These are phyloP conservation scores for Rhododendron ovatum DNA, from an alignment of 148 eudicot species.

Conservation along the genomic window DNA sequence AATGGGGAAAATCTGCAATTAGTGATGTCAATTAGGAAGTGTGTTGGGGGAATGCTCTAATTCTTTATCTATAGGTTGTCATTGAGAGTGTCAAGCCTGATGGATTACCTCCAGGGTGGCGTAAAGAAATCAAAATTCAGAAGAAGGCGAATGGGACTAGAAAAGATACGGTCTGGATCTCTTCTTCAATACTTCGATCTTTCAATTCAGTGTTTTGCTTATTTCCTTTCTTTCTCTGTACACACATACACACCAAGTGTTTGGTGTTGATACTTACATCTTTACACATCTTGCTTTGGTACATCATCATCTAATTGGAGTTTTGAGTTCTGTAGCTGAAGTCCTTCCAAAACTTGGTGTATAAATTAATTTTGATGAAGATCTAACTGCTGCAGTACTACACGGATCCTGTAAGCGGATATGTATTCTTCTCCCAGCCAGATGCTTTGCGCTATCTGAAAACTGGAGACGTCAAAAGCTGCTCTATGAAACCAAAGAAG, in stretches of 20 bases:
- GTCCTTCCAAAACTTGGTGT: background rate
- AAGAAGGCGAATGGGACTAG: background rate
- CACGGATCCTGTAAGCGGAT: background rate
- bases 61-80: background rate
- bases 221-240: background rate
- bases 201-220: background rate
- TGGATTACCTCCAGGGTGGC: background rate
- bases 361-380: background rate
- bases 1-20: background rate
- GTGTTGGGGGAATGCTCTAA: background rate
- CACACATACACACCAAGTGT: background rate
- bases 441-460: background rate
- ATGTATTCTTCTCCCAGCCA: background rate
- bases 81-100: background rate
- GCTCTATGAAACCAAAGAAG: background rate
- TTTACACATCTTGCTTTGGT: background rate
- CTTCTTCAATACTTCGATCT: background rate
- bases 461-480: background rate
- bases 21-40: background rate
- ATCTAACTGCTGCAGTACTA: constrained; percentile 3
- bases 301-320: background rate
- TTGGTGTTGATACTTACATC: background rate
- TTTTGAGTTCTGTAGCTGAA: background rate
- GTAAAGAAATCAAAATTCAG: background rate
- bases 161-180: constrained; percentile 8